These are phyloP conservation scores for Venturia effusa DNA, from an alignment of 2,329 filamentous ascomycete species.

Conservation along the genomic window DNA sequence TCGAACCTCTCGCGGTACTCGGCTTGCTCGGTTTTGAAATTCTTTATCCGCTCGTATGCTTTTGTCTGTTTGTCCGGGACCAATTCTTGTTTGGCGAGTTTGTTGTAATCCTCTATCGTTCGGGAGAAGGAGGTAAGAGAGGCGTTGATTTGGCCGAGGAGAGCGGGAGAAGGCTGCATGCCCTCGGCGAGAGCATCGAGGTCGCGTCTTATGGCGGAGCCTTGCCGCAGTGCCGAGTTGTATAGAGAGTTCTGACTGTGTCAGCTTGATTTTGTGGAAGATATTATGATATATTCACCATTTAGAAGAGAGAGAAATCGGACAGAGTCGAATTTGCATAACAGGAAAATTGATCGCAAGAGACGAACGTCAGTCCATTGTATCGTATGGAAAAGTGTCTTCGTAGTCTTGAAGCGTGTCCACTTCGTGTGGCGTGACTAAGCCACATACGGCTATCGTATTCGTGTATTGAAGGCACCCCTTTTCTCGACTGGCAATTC, in stretches of 20 bases:
- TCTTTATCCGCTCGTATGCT: slow-evolving; percentile 72
- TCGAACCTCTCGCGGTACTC: slow-evolving; percentile 74
- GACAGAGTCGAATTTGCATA: neutral
- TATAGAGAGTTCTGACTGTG: slow-evolving; percentile 62
- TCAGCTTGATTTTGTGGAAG: neutral
- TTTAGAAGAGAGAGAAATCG: neutral
- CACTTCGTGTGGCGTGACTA: neutral
- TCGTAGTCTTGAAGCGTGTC: neutral
- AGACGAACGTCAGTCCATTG: neutral
- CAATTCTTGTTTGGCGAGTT: slow-evolving; percentile 76
- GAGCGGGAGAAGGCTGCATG: slow-evolving; percentile 46
- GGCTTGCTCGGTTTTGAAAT: slow-evolving; percentile 70
- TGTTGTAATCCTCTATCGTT: slow-evolving; percentile 85
- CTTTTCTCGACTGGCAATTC: neutral
- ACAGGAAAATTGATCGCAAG: neutral
- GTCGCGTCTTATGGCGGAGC: slow-evolving; percentile 66
- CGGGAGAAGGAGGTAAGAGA: slow-evolving; percentile 74
- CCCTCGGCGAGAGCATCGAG: slow-evolving; percentile 58
- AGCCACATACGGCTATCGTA: too few species aligned
- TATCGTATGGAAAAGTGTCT: neutral
- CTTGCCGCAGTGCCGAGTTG: slow-evolving; percentile 78
- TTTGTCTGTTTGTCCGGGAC: slow-evolving; percentile 88
- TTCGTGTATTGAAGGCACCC: too few species aligned
- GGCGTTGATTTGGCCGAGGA: slow-evolving; percentile 67
- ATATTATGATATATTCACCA: neutral